Evolutionary conservation across 164 flowering plant genomes (phyloP), one percentile per base, ranked within the genome.

Genomic region (Echeveria elegans): DNA sequence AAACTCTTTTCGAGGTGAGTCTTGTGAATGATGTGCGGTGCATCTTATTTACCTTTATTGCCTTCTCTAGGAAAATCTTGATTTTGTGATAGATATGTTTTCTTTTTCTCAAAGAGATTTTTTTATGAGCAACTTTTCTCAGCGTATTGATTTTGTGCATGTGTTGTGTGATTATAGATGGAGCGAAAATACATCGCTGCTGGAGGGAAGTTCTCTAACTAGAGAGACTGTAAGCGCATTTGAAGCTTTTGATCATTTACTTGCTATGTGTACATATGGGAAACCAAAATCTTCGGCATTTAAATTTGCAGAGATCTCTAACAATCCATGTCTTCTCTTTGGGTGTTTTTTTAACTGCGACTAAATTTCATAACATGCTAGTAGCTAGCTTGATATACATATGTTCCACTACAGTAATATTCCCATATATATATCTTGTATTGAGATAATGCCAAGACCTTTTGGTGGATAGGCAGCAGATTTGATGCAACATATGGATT

Each of bases 1-100:
- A 77, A 41, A 74, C 73, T 58, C 67, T 79, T 61, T 74, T 77
- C 73, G 66, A 74, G 79, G 82, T 77, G 69, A 77, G 76, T 56
- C 53, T 38, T 43, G 68, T 45, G 15, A 43, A n/a, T 45, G 3
- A 65, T 14, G 14, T 41, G 21, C 14, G 6, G 16, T 34, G 7
- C 23, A 48, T 48, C 19, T 48, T 18, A n/a, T n/a, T n/a, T n/a
- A n/a, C n/a, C n/a, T n/a, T n/a, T n/a, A n/a, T 48, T n/a, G 53
- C 53, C 53, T 38, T 8, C 12, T 38, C 12, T n/a, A n/a, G 41
- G 11, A 1, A 38, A 38, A 24, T 59, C 12, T 1, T 38, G 41
- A 38, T 38, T 38, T 38, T 38, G 8, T 14, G 41, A 38, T 38
- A 38, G 41, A 38, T 38, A 38, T 38, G 41, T 38, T 38, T 38